Percentiles rank a stretch among this genome's conserved stretches.
phyloP scores from a whole-genome alignment of 306 rosid genomes.

The Fragaria ananassa region DNA sequence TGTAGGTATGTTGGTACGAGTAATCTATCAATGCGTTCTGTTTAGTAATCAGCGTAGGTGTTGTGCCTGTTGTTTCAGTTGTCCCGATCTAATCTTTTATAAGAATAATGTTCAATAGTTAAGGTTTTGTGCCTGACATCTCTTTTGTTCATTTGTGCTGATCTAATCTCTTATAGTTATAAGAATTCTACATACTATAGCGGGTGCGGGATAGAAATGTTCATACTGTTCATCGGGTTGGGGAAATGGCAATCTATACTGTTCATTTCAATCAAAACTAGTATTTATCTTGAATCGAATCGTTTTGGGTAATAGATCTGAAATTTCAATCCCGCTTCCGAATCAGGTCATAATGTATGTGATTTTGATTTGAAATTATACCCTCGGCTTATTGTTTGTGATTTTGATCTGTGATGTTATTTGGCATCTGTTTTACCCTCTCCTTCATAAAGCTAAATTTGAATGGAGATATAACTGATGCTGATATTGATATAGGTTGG shows the following conservation, averaged over 20 bases:
- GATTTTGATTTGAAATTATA: no score
- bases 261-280: no score
- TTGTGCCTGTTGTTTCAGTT: not conserved
- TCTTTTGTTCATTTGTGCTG: not conserved
- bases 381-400: not conserved
- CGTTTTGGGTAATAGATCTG: no score
- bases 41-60: not conserved
- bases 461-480: slow-evolving; percentile 70
- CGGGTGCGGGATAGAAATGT: no score
- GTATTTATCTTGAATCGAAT: no score
- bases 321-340: no score
- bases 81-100: not conserved
- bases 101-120: not conserved
- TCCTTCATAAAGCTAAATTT: slow-evolving; percentile 21
- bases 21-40: not conserved
- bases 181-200: not conserved
- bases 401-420: not conserved
- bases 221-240: no score
- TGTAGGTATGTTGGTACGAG: not conserved
- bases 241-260: no score
- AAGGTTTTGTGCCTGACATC: not conserved
- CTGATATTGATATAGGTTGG: slow-evolving; percentile 55
- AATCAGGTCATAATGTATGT: no score
- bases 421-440: slow-evolving; percentile 70
- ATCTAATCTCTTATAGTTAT: not conserved